Evolutionary conservation across 257 asterid species (phyloP).

Genomic region (Ophiorrhiza pumila): DNA sequence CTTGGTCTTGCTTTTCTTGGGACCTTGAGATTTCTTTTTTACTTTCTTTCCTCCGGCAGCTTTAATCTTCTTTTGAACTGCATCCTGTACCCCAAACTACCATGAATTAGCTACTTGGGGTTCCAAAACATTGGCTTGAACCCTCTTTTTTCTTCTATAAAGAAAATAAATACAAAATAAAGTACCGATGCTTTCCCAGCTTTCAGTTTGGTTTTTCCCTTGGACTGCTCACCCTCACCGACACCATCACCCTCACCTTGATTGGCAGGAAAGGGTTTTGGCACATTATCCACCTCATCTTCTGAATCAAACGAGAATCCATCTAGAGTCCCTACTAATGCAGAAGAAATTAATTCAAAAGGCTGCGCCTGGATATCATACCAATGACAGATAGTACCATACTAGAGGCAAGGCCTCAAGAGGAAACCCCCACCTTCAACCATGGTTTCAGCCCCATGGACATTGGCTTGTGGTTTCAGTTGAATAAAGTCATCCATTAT

Average conservation of each 20-base stretch:
- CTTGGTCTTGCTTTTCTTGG: constrained; percentile 63
- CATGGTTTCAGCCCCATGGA: constrained; percentile 81
- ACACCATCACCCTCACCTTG: constrained; percentile 57
- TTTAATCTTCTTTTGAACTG: constrained; percentile 58
- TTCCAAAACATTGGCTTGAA: constrained; percentile 12
- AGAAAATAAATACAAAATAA: not conserved
- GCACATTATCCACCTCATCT: constrained; percentile 63
- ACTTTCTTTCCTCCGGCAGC: constrained; percentile 64
- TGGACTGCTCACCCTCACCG: constrained; percentile 50
- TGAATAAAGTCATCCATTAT: constrained; percentile 87
- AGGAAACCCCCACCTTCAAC: constrained; percentile 64
- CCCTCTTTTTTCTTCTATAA: not conserved
- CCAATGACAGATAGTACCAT: constrained; percentile 6
- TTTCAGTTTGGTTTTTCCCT: constrained; percentile 52
- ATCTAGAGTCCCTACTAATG: constrained; percentile 69
- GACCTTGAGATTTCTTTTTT: constrained; percentile 67
- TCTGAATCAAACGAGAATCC: constrained; percentile 90
- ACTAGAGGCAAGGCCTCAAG: constrained; percentile 13
- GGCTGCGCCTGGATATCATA: not conserved
- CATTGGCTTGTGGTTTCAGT: constrained; percentile 70
- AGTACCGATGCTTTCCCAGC: constrained; percentile 58
- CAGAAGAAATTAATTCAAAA: constrained; percentile 19
- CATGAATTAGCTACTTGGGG: constrained; percentile 17
- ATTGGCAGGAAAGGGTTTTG: constrained; percentile 43
- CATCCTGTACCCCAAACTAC: constrained; percentile 44